Percentiles rank a stretch among this genome's conserved stretches.
Evolutionary conservation across 352 stramenopile genomes (phyloP).

Genomic region (Globisporangium paroecandrum): DNA sequence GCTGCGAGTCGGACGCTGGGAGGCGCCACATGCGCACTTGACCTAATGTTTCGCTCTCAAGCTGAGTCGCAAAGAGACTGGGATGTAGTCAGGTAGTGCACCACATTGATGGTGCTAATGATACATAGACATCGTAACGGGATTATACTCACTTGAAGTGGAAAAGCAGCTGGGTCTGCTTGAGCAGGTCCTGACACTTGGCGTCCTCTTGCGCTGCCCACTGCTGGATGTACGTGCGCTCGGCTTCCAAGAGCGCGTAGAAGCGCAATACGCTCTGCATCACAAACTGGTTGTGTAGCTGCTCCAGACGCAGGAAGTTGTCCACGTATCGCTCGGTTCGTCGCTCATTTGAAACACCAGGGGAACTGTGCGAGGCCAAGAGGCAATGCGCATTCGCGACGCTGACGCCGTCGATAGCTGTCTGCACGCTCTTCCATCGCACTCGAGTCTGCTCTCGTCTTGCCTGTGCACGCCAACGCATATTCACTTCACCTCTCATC

Average conservation of each 20-base stretch:
- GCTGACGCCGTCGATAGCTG: neutral
- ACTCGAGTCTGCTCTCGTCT: neutral
- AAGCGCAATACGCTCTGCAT: constrained; percentile 33
- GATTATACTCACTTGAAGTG: constrained; percentile 40
- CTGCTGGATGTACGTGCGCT: constrained; percentile 36
- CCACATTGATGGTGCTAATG: neutral
- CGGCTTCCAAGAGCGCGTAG: constrained; percentile 47
- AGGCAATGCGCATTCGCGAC: neutral
- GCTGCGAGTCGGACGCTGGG: constrained; percentile 39
- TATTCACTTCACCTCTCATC: neutral
- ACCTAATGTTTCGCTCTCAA: constrained; percentile 57
- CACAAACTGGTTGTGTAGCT: constrained; percentile 29
- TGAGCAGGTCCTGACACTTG: constrained; percentile 27
- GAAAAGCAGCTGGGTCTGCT: constrained; percentile 34
- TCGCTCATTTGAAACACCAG: neutral
- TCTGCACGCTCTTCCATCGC: constrained; percentile 8
- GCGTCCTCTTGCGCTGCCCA: constrained; percentile 29
- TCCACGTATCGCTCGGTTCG: constrained; percentile 21
- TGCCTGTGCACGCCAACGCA: neutral
- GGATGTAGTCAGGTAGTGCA: neutral
- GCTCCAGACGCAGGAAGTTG: constrained; percentile 24
- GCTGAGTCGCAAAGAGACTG: constrained; percentile 59
- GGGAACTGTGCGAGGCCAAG: neutral
- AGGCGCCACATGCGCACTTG: constrained; percentile 56
- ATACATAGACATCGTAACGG: neutral